Conservation (phyloP, 495 filamentous ascomycete genomes). For the Pseudomonodictys pantanalensis region DNA sequence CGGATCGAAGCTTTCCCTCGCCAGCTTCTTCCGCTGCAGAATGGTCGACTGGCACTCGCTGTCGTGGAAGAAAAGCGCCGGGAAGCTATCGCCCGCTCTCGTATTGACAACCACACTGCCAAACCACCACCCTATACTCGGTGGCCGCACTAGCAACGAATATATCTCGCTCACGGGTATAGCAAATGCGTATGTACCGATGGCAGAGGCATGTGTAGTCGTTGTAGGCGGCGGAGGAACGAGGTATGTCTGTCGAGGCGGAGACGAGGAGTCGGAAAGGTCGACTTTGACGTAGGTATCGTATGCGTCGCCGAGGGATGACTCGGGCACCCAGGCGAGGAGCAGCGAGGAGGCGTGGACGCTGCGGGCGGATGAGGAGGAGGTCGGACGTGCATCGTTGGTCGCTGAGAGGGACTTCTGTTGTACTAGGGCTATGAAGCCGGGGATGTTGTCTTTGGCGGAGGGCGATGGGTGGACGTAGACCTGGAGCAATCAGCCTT, state of each 20-base stretch:
- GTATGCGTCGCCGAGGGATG: constrained; percentile 78
- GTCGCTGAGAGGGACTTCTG: constrained; percentile 61
- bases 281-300: constrained; percentile 94
- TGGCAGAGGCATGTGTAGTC: constrained; percentile 64
- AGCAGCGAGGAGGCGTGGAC: constrained; percentile 62
- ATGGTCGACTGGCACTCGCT: constrained; percentile 95
- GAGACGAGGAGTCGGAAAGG: constrained; percentile 71
- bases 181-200: constrained; percentile 88
- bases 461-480: constrained; percentile 96
- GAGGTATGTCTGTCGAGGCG: constrained; percentile 82
- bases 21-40: constrained; percentile 80
- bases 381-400: constrained; percentile 43
- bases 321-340: constrained; percentile 92
- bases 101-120: constrained; percentile 92
- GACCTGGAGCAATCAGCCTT: constrained; percentile 53
- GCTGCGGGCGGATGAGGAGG: constrained; percentile 53
- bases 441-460: constrained; percentile 92
- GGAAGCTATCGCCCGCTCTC: constrained; percentile 83
- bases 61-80: constrained; percentile 95
- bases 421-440: constrained; percentile 90
- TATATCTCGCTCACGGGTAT: constrained; percentile 88
- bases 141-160: constrained; percentile 83
- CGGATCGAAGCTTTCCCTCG: constrained; percentile 82
- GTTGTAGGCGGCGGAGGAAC: constrained; percentile 86
- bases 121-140: constrained; percentile 97